Evolutionary conservation across 352 stramenopile genomes (phyloP), one percentile per base, ranked within the genome.

Genomic region (Phytophthora sp.): DNA sequence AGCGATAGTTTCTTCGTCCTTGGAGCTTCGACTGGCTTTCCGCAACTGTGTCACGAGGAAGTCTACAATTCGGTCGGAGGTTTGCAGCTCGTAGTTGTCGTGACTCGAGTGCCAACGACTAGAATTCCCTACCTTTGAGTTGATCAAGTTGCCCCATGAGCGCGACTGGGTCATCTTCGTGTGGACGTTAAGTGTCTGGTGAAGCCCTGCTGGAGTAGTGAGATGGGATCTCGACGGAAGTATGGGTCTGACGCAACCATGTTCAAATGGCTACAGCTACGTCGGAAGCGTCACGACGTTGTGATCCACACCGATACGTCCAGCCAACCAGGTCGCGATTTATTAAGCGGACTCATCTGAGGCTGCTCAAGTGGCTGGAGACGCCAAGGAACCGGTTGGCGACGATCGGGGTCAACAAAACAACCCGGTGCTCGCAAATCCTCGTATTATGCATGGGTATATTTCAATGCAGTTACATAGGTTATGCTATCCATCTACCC

Each of bases 181-280:
- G n/a, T n/a, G n/a, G n/a, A n/a, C n/a, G n/a, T n/a, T n/a, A n/a
- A n/a, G n/a, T n/a, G n/a, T n/a, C n/a, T n/a, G n/a, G n/a, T n/a
- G n/a, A n/a, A n/a, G n/a, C n/a, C n/a, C n/a, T n/a, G n/a, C n/a
- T n/a, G n/a, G n/a, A n/a, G n/a, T n/a, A n/a, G n/a, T n/a, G n/a
- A n/a, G n/a, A n/a, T n/a, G n/a, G n/a, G n/a, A n/a, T n/a, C n/a
- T n/a, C n/a, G n/a, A n/a, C n/a, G n/a, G n/a, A n/a, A n/a, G n/a
- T n/a, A n/a, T n/a, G n/a, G n/a, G n/a, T n/a, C n/a, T n/a, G n/a
- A 11, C 16, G 31, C 6, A 82, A 31, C 1, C 26, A 24, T 36
- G 51, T 51, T 63, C 63, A 76, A n/a, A 70, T 31, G 3, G 70
- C 18, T 33, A 39, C 63, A 71, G 68, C 33, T 4, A 23, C 13